phyloP scores from a whole-genome alignment of 306 rosid species.

The Ceratonia siliqua region DNA sequence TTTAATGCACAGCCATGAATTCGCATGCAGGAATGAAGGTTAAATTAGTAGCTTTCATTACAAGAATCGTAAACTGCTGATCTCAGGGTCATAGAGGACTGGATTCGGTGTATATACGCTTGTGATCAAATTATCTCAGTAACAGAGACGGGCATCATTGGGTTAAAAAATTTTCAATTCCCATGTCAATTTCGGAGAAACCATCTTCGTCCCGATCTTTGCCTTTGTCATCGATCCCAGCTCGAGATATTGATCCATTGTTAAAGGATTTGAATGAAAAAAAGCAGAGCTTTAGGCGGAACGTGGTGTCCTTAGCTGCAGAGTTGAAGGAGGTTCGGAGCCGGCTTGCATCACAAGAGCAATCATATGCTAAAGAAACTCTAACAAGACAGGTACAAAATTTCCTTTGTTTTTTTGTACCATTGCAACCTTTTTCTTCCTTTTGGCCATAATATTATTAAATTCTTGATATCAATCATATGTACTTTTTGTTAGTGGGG shows the following conservation, averaged over 20 bases:
- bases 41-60: conserved; percentile 37
- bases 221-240: conserved; percentile 18
- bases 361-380: conserved; percentile 67
- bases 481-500: conserved; percentile 45
- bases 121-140: not conserved
- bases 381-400: conserved; percentile 72
- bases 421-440: conserved; percentile 10
- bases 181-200: conserved; percentile 66
- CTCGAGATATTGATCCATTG: conserved; percentile 70
- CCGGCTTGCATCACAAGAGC: conserved; percentile 76
- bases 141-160: conserved; percentile 12
- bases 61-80: conserved; percentile 18
- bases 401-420: conserved; percentile 25
- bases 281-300: conserved; percentile 79
- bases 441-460: conserved; percentile 33
- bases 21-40: conserved; percentile 47
- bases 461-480: conserved; percentile 34
- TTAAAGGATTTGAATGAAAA: conserved; percentile 80
- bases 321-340: conserved; percentile 83
- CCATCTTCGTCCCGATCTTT: conserved; percentile 33
- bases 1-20: conserved; percentile 50
- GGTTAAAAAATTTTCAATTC: conserved; percentile 2
- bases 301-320: conserved; percentile 78
- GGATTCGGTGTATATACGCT: conserved; percentile 25
- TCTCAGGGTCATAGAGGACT: conserved; percentile 38